These are phyloP conservation scores for Pichia sp. DNA, from an alignment of 1,139 yeast genomes.

Conservation along the genomic window DNA sequence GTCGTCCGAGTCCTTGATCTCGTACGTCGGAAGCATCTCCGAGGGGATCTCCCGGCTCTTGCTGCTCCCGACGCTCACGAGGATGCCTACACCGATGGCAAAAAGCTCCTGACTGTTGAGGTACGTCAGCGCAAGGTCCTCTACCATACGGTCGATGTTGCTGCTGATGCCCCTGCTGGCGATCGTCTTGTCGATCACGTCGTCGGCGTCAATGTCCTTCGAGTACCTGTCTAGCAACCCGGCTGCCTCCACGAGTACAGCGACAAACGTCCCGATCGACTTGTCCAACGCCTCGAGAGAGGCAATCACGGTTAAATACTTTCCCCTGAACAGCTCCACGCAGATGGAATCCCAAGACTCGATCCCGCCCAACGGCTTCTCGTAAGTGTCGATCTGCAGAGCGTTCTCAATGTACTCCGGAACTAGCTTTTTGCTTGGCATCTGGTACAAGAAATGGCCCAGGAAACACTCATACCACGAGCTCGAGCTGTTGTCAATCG, in stretches of 20 bases:
- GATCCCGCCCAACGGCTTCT: constrained; percentile 23
- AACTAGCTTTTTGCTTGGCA: constrained; percentile 46
- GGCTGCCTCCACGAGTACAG: constrained; percentile 60
- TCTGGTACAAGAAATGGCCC: constrained; percentile 58
- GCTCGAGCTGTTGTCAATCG: constrained; percentile 46
- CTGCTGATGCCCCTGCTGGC: constrained; percentile 34
- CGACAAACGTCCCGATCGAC: constrained; percentile 62
- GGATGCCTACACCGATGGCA: constrained; percentile 63
- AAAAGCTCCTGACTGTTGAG: constrained; percentile 47
- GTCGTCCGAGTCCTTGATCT: constrained; percentile 64
- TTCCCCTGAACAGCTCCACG: constrained; percentile 53
- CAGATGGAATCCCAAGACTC: constrained; percentile 58
- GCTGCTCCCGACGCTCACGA: constrained; percentile 37
- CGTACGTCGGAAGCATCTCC: constrained; percentile 57
- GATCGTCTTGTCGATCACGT: constrained; percentile 12
- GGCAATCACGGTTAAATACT: constrained; percentile 55
- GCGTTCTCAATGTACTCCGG: constrained; percentile 39
- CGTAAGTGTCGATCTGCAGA: constrained; percentile 9
- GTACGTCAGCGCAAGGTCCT: constrained; percentile 56
- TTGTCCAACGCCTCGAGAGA: constrained; percentile 59
- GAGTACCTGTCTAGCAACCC: constrained; percentile 52
- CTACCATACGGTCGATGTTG: constrained; percentile 58
- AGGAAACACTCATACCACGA: constrained; percentile 72
- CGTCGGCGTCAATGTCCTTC: constrained; percentile 13
- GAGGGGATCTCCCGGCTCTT: constrained; percentile 48